A percentile compares a stretch with the other conserved stretches of the same genome.
These are phyloP conservation scores for Lyophyllum decastes DNA, from an alignment of 768 basidiomycete genomes.

Conservation along the genomic window DNA sequence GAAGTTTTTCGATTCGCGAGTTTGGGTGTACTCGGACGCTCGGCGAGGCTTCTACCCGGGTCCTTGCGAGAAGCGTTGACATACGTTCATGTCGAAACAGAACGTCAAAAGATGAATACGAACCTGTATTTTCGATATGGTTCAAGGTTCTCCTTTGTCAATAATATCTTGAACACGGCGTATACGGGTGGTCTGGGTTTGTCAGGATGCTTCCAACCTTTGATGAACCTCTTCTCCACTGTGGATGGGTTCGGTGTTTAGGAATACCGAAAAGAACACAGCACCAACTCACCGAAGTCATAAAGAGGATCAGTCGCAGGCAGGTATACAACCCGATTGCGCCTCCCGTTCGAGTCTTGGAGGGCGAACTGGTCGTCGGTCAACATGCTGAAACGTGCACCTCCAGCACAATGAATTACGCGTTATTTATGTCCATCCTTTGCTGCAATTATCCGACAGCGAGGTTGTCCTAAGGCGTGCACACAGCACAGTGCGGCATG, in stretches of 20 bases:
- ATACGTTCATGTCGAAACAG: not conserved
- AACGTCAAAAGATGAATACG: not conserved
- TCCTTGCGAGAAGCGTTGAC: too few species aligned
- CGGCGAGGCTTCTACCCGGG: constrained; percentile 28
- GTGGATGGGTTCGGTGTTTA: not conserved
- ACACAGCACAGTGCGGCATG: too few species aligned
- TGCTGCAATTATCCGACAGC: not conserved
- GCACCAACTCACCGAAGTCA: constrained; percentile 37
- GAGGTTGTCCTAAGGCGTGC: not conserved
- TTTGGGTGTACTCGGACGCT: constrained; percentile 20
- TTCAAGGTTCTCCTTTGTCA: constrained; percentile 12
- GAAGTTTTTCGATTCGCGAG: constrained; percentile 53
- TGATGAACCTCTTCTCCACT: constrained; percentile 20
- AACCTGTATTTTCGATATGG: constrained; percentile 20
- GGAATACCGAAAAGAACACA: constrained; percentile 2
- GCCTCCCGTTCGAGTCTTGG: constrained; percentile 43
- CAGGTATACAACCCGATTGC: constrained; percentile 45
- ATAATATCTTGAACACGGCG: constrained; percentile 18
- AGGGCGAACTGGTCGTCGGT: constrained; percentile 43
- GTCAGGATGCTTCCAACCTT: constrained; percentile 22
- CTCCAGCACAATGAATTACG: not conserved
- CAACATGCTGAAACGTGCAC: constrained; percentile 3
- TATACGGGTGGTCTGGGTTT: constrained; percentile 19
- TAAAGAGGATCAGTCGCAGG: constrained; percentile 34
- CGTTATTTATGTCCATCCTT: not conserved